Base-by-base conservation (phyloP, 176 grass and related monocot genomes). In the Oryza meyeriana region DNA sequence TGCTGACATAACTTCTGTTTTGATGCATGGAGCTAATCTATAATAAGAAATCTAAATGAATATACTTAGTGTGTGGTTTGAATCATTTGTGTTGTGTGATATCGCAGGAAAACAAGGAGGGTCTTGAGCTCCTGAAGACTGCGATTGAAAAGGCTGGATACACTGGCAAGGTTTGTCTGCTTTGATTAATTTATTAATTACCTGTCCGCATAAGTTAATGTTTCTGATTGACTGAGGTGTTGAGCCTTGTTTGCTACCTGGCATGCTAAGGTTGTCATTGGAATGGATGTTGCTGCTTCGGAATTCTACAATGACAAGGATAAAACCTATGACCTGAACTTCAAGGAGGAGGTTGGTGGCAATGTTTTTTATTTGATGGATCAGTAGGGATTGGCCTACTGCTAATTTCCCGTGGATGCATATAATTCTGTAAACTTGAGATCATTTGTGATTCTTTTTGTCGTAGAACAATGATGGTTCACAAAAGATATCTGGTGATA, bases 211-310 rank as follows among this genome's bases (percentile, higher is more conserved):
- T 30, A 26, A 17, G 18, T 13, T 73, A 9, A n/a, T 58, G 18
- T 31, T 76, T 29, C 0, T 75, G 12, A 79, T 14, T n/a, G 30
- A 59, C n/a, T 59, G n/a, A 41, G 5, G 55, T 2, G 13, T 59
- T 62, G 25, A 14, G 10, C 1, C 2, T n/a, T 64, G 3, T 48
- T 63, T 63, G 32, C 8, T 83, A 13, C 69, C 6, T 62, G 36
- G n/a, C 74, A 13, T 77, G 45, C 2, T 44, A 98, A 98, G 96
- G 93, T 99, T 71, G 91, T 95, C 68, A 99, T 99, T 78, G 96
- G 96, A 79, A 99, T 99, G 96, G 96, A 98, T 74, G 96, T 98
- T 87, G 96, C 96, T 67, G 96, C 96, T 85, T 98, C 96, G 28
- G 96, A 98, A 45, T 98, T 98, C 79, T 98, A 88, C 62, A 85